Percentiles rank a stretch among this genome's conserved stretches.
Evolutionary conservation across 2,329 filamentous ascomycete species (phyloP).

Genomic region (Aspergillus fumigatiaffinis): DNA sequence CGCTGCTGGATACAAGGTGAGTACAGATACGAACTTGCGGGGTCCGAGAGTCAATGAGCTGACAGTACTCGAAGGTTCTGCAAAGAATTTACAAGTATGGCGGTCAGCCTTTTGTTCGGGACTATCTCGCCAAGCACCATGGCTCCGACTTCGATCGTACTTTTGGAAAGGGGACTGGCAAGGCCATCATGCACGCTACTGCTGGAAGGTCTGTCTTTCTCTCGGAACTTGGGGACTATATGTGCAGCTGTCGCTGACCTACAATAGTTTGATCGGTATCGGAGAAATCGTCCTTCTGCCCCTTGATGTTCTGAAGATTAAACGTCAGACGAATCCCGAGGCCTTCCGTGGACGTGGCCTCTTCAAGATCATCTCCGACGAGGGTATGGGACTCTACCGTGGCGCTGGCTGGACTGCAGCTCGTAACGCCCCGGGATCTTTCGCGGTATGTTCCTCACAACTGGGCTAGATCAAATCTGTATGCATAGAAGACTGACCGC

Average conservation of each 20-base stretch:
- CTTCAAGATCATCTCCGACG: slow-evolving; percentile 82
- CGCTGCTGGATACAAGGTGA: slow-evolving; percentile 91
- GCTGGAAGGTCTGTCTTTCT: slow-evolving; percentile 67
- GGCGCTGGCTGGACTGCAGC: slow-evolving; percentile 98
- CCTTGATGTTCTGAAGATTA: slow-evolving; percentile 97
- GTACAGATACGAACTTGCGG: slow-evolving; percentile 9
- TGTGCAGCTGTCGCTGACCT: slow-evolving; percentile 3
- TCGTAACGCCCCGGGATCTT: slow-evolving; percentile 92
- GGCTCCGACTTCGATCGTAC: slow-evolving; percentile 77
- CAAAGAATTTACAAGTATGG: slow-evolving; percentile 99
- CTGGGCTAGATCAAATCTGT: slow-evolving; percentile 5
- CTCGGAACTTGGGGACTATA: neutral
- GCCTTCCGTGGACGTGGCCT: slow-evolving; percentile 93
- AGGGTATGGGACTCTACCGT: slow-evolving; percentile 92
- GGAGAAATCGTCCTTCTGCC: slow-evolving; percentile 94
- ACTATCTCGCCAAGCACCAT: slow-evolving; percentile 78
- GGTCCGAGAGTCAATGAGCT: slow-evolving; percentile 1
- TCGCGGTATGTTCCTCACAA: slow-evolving; percentile 65
- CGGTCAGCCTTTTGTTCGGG: slow-evolving; percentile 89
- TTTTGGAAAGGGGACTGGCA: slow-evolving; percentile 95
- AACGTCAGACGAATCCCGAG: slow-evolving; percentile 98
- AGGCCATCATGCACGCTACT: slow-evolving; percentile 96
- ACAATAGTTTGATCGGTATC: slow-evolving; percentile 78
- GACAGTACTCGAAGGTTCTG: slow-evolving; percentile 55
- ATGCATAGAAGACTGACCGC: slow-evolving; percentile 3